phyloP scores from a whole-genome alignment of 768 basidiomycete species.

The Lepiota brunneoincarnata region DNA sequence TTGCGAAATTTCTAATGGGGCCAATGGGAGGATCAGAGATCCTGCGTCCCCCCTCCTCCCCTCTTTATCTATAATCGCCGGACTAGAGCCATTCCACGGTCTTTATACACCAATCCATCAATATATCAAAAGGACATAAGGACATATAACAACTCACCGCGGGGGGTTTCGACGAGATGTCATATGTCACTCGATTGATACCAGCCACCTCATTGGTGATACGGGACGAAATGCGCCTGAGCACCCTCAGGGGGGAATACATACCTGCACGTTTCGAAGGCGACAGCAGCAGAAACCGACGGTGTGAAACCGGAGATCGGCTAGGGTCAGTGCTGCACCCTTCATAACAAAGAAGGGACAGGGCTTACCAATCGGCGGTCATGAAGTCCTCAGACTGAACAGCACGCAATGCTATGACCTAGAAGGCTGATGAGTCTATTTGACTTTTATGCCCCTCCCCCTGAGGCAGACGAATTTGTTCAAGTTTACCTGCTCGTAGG shows the following conservation, averaged over 20 bases:
- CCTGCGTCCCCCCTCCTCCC: background rate
- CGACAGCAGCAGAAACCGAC: conserved; percentile 18
- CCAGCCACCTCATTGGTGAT: conserved; percentile 98
- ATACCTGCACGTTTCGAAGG: conserved; percentile 55
- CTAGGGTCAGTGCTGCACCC: background rate
- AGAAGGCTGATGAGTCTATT: conserved; percentile 10
- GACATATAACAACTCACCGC: conserved; percentile 51
- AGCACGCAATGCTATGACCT: conserved; percentile 93
- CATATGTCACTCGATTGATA: conserved; percentile 95
- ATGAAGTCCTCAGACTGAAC: conserved; percentile 99
- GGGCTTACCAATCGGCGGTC: conserved; percentile 93
- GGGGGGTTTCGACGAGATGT: conserved; percentile 97
- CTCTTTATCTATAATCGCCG: conserved; percentile 6
- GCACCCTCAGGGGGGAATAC: conserved; percentile 90
- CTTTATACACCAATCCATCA: conserved; percentile 23
- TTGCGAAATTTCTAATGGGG: background rate
- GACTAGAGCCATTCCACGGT: conserved; percentile 49
- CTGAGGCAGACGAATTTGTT: background rate
- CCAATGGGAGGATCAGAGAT: background rate
- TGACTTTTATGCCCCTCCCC: background rate
- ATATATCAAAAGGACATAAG: conserved; percentile 10
- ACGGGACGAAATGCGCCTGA: conserved; percentile 89
- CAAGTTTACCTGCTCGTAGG: conserved; percentile 81
- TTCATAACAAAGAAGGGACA: conserved; percentile 2
- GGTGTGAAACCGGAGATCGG: conserved; percentile 8